Evolutionary conservation across 495 filamentous ascomycete species (phyloP), one percentile per base, ranked within the genome.

Genomic region (Immersiella caudata): DNA sequence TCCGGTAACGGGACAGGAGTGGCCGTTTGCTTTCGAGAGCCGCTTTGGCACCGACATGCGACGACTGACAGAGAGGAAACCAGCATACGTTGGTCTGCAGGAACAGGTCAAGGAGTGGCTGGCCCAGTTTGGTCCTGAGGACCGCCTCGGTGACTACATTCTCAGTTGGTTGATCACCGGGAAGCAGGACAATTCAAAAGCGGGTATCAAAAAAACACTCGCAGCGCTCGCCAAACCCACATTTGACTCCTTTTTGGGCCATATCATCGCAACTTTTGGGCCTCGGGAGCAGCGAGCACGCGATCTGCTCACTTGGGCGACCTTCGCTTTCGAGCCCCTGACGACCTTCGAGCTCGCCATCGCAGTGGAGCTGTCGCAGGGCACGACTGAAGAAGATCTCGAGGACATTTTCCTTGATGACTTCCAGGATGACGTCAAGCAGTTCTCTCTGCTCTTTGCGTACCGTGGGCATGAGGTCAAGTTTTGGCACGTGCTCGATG

Each of bases 361-460:
- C 25, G 55, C 9, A 18, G 55, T 58, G 55, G 55, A 25, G 25
- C 55, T 58, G 12, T 25, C 21, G 11, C 16, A 58, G 14, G 55
- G 21, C 25, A 18, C 55, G 6, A 58, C 20, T 16, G 55, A 58
- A 29, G 25, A 58, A 18, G 55, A 58, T 22, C 9, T 58, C 9
- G 55, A 58, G 25, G 55, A 58, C 18, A 24, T 58, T 24, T 24
- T 25, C 55, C 26, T 25, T 18, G 55, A 58, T 27, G 55, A 58
- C 16, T 4, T 58, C 20, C 20, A 16, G 6, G 25, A 24, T 6
- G 55, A 58, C 26, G 18, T 58, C 20, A 24, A 7, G 25, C 55
- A 58, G 25, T 58, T 58, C 25, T 24, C 16, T 6, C 25, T 25
- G 55, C 16, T n/a, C 50, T 20, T 54, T 54, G 55, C 55, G 18